phyloP scores from a whole-genome alignment of 2,329 filamentous ascomycete genomes.

The Alternaria sp. region DNA sequence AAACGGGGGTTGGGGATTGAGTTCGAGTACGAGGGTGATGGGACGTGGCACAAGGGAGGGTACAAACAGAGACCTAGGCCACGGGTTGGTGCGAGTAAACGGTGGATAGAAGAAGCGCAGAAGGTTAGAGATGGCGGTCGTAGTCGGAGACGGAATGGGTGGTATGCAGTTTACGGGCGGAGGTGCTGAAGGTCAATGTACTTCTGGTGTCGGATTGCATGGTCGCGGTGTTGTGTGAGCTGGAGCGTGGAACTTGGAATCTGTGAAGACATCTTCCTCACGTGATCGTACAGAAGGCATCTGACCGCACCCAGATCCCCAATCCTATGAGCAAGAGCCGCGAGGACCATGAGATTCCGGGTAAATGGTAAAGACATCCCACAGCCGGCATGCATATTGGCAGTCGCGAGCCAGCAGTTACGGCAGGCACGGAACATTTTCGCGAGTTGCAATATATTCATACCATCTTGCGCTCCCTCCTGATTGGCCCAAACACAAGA shows the following conservation, averaged over 20 bases:
- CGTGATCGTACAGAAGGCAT: neutral
- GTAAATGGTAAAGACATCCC: no score
- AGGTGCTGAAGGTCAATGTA: neutral
- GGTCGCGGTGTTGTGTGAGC: neutral
- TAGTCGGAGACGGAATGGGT: neutral
- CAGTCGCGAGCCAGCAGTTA: no score
- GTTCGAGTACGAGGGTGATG: slow-evolving; percentile 8
- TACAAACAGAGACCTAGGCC: slow-evolving; percentile 3
- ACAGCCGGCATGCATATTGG: no score
- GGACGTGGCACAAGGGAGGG: slow-evolving; percentile 2
- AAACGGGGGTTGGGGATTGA: slow-evolving; percentile 13
- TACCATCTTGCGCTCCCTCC: neutral
- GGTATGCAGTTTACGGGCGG: neutral
- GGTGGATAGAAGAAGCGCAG: neutral
- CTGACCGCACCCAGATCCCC: neutral
- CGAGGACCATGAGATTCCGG: no score
- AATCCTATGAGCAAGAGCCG: neutral
- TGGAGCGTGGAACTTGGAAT: neutral
- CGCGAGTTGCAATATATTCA: neutral
- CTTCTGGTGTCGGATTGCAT: neutral
- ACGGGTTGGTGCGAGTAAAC: neutral
- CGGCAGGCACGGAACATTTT: neutral
- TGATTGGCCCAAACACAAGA: neutral
- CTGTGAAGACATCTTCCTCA: neutral
- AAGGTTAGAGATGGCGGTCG: neutral